Evolutionary conservation across 1,139 yeast species (phyloP), one percentile per base, ranked within the genome.

Genomic region (Candida sanyaensis): DNA sequence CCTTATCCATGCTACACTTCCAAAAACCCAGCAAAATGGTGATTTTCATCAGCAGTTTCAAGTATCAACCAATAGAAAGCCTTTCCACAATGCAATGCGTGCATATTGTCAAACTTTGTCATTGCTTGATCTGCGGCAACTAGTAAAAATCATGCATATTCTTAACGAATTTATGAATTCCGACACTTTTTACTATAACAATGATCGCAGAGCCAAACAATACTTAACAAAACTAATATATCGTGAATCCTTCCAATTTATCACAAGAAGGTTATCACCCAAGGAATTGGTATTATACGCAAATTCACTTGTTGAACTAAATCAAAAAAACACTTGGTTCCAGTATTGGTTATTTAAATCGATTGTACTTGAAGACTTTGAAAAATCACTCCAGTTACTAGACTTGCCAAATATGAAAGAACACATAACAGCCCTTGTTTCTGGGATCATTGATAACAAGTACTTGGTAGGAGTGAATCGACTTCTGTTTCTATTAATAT

Each of bases 81-180:
- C 39, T 28, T 64, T 68, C 44, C 71, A 64, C 51, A 62, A 63
- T 45, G 49, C 62, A 2, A 46, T 71, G 6, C 52, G 73, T 36
- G 60, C 69, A 4, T 44, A 68, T 23, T 69, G 65, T 0, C 74
- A 70, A 49, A 52, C 66, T n/a, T 39, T 71, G 6, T 65, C 75
- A 1, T 50, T 59, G n/a, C 47, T 66, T 8, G 52, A 56, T 3
- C 48, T 62, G 1, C 47, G 50, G 1, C 53, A 58, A 24, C 46
- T 58, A 1, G 56, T 64, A 1, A 17, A 3, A 2, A 49, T 55
- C 2, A 42, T 69, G 12, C 59, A 63, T 42, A 41, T 44, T 13
- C 30, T 65, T 6, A 44, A 54, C 37, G 32, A 34, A 1, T 50
- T 51, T 24, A 44, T 58, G 4, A 26, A 49, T 33, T 47, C 54